These are phyloP conservation scores for Epichloe hybrida DNA, from an alignment of 2,329 filamentous ascomycete genomes.

Conservation along the genomic window DNA sequence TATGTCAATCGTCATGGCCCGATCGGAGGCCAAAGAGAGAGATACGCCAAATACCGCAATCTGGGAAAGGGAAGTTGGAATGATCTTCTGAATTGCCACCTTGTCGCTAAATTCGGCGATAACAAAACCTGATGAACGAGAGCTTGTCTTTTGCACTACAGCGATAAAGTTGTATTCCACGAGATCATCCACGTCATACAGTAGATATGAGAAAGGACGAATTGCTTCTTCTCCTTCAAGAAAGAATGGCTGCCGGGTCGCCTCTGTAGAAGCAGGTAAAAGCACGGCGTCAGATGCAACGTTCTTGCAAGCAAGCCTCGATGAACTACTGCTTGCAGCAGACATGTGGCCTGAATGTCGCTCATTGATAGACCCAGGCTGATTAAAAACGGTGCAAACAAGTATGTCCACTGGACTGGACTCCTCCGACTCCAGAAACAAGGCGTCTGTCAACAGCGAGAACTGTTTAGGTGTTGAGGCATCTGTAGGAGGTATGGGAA, in stretches of 20 bases:
- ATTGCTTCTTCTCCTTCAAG: conserved; percentile 43
- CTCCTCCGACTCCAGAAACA: conserved; percentile 49
- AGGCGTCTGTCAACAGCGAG: conserved; percentile 69
- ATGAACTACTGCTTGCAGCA: conserved; percentile 59
- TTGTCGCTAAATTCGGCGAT: conserved; percentile 77
- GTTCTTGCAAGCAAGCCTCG: conserved; percentile 78
- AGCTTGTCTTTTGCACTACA: conserved; percentile 65
- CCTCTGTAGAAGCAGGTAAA: conserved; percentile 69
- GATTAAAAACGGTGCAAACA: conserved; percentile 71
- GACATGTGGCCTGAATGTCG: conserved; percentile 70
- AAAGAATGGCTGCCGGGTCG: conserved; percentile 59
- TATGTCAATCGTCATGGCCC: conserved; percentile 70
- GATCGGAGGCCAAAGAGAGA: conserved; percentile 49
- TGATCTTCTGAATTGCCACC: conserved; percentile 49
- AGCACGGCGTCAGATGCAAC: conserved; percentile 62
- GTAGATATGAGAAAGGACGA: conserved; percentile 74
- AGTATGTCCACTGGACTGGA: conserved; percentile 65
- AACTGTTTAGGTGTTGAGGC: conserved; percentile 58
- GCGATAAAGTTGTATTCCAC: conserved; percentile 81
- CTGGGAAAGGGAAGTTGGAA: conserved; percentile 53
- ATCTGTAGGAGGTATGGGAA: conserved; percentile 69
- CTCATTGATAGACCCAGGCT: conserved; percentile 53
- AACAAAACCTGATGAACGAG: conserved; percentile 56
- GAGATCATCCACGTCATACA: conserved; percentile 71
- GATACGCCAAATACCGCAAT: conserved; percentile 61